Evolutionary conservation across 1,284 basidiomycete genomes (phyloP).

Genomic region (Pascua sp.): DNA sequence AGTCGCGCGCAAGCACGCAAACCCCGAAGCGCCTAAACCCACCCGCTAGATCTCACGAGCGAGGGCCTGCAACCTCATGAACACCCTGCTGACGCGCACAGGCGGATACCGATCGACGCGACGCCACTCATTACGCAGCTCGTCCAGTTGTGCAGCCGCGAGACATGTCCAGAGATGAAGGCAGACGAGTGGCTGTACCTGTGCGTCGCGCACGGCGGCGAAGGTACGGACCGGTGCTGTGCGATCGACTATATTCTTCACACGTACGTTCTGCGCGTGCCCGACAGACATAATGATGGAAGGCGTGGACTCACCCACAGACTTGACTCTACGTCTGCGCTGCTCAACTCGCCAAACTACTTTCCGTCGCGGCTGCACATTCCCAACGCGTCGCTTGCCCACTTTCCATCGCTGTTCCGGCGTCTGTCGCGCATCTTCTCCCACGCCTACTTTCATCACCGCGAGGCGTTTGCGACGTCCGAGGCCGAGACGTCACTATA

Average conservation of each 20-base stretch:
- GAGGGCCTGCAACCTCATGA: background rate
- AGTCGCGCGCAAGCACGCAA: too few relatives aligned
- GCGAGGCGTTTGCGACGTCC: constrained; percentile 61
- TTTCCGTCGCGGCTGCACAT: constrained; percentile 89
- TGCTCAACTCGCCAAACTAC: constrained; percentile 82
- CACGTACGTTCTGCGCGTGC: constrained; percentile 61
- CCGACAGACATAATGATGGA: too few relatives aligned
- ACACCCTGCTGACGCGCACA: constrained; percentile 36
- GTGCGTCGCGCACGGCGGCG: constrained; percentile 74
- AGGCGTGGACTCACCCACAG: constrained; percentile 68
- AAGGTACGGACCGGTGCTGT: constrained; percentile 68
- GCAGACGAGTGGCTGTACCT: constrained; percentile 95
- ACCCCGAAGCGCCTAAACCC: background rate
- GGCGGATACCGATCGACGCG: constrained; percentile 87
- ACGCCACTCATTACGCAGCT: constrained; percentile 83
- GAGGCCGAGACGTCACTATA: constrained; percentile 82
- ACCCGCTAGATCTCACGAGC: background rate
- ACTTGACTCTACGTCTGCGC: constrained; percentile 83
- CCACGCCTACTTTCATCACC: constrained; percentile 91
- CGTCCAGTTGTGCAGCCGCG: constrained; percentile 75
- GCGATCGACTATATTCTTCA: constrained; percentile 97
- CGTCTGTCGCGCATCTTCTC: constrained; percentile 91
- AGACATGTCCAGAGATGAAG: constrained; percentile 91
- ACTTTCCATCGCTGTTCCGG: constrained; percentile 66
- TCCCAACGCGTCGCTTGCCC: constrained; percentile 71